A percentile compares a stretch with the other conserved stretches of the same genome.
Evolutionary conservation across 345 rosid species (phyloP).

Genomic region (Geranium brycei): DNA sequence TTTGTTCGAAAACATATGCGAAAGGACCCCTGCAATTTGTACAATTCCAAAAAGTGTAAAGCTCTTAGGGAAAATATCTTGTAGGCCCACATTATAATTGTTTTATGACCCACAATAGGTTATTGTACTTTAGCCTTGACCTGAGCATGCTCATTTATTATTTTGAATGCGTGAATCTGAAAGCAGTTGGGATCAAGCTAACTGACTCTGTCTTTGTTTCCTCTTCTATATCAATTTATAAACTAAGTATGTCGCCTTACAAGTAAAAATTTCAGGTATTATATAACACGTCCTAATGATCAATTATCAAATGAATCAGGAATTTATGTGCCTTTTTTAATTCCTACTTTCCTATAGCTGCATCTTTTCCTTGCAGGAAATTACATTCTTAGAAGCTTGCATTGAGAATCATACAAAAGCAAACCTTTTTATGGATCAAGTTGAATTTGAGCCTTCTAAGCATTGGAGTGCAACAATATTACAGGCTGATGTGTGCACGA

Average conservation of each 20-base stretch:
- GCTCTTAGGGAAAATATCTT: too few species aligned
- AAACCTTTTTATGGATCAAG: slow-evolving; percentile 91
- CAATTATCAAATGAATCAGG: background rate
- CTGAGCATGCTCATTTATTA: too few species aligned
- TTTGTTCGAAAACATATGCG: too few species aligned
- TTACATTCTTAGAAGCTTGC: slow-evolving; percentile 82
- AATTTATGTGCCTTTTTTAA: background rate
- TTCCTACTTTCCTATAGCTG: background rate
- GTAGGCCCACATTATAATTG: too few species aligned
- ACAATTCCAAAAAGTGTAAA: too few species aligned
- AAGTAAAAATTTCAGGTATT: background rate
- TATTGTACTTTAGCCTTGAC: too few species aligned
- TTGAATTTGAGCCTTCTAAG: slow-evolving; percentile 92
- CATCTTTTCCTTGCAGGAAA: slow-evolving; percentile 46
- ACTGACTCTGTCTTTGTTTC: background rate
- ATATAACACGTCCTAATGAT: background rate
- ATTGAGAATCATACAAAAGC: slow-evolving; percentile 89
- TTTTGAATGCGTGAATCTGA: too few species aligned
- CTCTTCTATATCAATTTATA: background rate
- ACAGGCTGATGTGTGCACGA: slow-evolving; percentile 38
- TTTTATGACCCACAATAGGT: too few species aligned
- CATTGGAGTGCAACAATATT: slow-evolving; percentile 60
- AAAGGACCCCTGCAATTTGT: too few species aligned
- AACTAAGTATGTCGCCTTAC: background rate
- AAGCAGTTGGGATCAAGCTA: too few species aligned